A percentile compares a stretch with the other conserved stretches of the same genome.
phyloP scores from a whole-genome alignment of 2,329 filamentous ascomycete species.

The Simplicillium sp. region DNA sequence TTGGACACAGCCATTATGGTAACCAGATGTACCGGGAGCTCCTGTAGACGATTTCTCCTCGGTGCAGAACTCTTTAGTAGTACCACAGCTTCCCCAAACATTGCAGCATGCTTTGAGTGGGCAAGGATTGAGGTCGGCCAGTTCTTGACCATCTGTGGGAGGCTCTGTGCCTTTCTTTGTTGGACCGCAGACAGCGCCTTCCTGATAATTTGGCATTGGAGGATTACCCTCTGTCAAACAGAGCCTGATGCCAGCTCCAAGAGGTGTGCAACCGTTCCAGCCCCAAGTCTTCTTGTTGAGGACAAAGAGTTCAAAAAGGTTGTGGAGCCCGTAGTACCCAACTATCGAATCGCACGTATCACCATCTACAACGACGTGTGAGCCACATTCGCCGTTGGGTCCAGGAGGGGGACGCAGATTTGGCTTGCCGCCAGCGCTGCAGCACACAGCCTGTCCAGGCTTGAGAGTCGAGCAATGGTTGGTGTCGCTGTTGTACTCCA shows the following conservation, averaged over 20 bases:
- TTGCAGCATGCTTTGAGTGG: constrained; percentile 19
- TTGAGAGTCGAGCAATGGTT: constrained; percentile 16
- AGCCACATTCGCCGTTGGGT: constrained; percentile 23
- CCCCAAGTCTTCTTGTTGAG: constrained; percentile 18
- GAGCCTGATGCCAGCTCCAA: constrained; percentile 7
- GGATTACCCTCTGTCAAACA: constrained; percentile 12
- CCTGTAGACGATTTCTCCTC: not conserved
- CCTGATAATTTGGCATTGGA: constrained; percentile 11
- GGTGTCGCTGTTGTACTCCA: constrained; percentile 23
- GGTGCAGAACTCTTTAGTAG: constrained; percentile 24
- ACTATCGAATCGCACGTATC: constrained; percentile 23
- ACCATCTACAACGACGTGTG: constrained; percentile 18
- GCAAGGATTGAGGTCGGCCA: constrained; percentile 17
- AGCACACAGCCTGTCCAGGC: constrained; percentile 19
- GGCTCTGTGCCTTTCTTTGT: constrained; percentile 11
- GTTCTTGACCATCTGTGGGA: constrained; percentile 5
- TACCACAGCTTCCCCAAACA: constrained; percentile 30
- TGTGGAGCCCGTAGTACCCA: constrained; percentile 8
- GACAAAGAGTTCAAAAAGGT: constrained; percentile 8
- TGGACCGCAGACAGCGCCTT: constrained; percentile 13
- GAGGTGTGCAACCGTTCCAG: constrained; percentile 11
- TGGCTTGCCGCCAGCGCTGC: constrained; percentile 22
- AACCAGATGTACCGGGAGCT: constrained; percentile 6
- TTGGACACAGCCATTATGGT: no score
- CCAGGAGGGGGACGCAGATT: constrained; percentile 21